phyloP scores from a whole-genome alignment of 1,284 basidiomycete species.

The Cystobasidium pallidum region DNA sequence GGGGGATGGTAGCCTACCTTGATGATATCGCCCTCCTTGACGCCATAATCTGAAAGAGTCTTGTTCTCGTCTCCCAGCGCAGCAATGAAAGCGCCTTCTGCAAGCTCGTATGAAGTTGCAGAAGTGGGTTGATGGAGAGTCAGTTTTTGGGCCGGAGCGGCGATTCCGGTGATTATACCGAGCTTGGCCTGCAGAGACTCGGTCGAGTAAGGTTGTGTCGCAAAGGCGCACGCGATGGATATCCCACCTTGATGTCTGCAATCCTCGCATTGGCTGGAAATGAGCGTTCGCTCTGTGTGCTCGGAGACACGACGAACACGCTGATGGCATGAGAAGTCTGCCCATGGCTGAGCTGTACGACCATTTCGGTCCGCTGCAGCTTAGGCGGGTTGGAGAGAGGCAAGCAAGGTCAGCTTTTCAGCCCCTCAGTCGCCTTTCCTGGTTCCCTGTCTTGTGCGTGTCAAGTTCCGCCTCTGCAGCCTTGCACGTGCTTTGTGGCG shows the following conservation, averaged over 20 bases:
- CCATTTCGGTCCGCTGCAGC: background rate
- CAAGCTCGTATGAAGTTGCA: constrained; percentile 61
- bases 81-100: constrained; percentile 60
- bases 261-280: constrained; percentile 5
- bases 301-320: constrained; percentile 38
- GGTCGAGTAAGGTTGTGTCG: no score
- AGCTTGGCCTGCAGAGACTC: constrained; percentile 69
- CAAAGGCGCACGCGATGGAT: no score
- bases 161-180: constrained; percentile 87
- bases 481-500: no score
- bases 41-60: constrained; percentile 72
- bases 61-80: constrained; percentile 68
- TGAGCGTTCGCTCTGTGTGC: constrained; percentile 36
- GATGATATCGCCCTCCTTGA: constrained; percentile 58
- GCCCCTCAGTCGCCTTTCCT: no score
- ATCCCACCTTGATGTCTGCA: constrained; percentile 24
- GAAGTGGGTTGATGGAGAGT: constrained; percentile 44
- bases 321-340: background rate
- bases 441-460: no score
- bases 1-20: constrained; percentile 47
- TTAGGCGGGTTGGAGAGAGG: no score
- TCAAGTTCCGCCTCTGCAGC: no score
- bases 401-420: no score
- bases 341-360: background rate
- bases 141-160: constrained; percentile 57